Base-by-base conservation (phyloP, 768 basidiomycete species). In the Krasilnikovozyma curviuscula region DNA sequence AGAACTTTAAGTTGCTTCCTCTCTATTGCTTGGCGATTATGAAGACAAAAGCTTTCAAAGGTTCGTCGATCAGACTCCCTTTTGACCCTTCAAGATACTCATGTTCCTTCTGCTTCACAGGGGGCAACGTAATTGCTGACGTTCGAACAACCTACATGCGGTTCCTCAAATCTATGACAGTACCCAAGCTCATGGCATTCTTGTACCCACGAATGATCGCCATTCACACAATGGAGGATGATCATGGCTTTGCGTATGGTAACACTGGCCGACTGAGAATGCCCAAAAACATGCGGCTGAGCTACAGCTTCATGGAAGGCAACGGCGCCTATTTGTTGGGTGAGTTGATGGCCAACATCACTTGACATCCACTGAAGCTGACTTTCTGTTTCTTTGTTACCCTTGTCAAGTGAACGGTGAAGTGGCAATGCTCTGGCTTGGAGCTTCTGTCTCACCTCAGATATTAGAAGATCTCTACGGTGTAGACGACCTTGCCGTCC, bases 1-100 rank as follows among this genome's bases (percentile, higher is more conserved):
- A 97, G 65, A 79, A 81, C 0, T 88, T 86, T 70, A 79, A 80
- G 58, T 72, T 79, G 1, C 71, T 97, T 35, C 84, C 88, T 0
- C 69, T 85, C 16, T 88, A 79, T 61, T 73, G 74, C 3, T 69
- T 95, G 3, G 77, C 77, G 10, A 73, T 95, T 29, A 70, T 81
- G 39, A 98, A 98, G 68, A 74, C 74, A 44, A 91, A 93, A 62
- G 78, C 86, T 18, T 66, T 98, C n/a, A 91, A 93, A 78, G 85
- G 91, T 77, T 28, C 44, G 44, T 39, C 35, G 35, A 31, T 28
- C 1, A 29, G 28, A 19, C 13, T 32, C 19, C 31, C 13, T 30
- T 32, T 21, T 23, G n/a, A n/a, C n/a, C n/a, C n/a, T n/a, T 32
- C 18, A 37, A 4, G 7, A 18, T 5, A 5, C 23, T 37, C 23